Conservation (phyloP, 495 filamentous ascomycete genomes). For the Aspergillus funiculosus region DNA sequence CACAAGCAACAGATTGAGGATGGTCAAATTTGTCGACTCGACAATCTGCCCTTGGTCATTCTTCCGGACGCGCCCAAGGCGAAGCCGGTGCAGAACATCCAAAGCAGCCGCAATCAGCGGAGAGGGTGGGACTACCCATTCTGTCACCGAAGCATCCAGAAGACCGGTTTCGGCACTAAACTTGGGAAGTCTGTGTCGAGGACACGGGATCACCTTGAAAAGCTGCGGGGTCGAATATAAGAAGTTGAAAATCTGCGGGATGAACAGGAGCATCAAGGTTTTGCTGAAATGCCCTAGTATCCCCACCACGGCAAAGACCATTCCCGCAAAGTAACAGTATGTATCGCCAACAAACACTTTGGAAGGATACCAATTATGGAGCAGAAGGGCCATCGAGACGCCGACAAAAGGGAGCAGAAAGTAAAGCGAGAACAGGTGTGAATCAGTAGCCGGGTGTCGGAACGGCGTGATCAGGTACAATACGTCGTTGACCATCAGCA, state of each 20-base stretch:
- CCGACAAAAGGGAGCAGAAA: constrained; percentile 91
- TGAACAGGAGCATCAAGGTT: constrained; percentile 81
- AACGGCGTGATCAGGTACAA: constrained; percentile 64
- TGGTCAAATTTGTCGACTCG: constrained; percentile 84
- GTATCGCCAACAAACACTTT: constrained; percentile 96
- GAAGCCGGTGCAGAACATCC: constrained; percentile 57
- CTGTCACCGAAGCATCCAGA: constrained; percentile 75
- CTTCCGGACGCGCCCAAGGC: constrained; percentile 57
- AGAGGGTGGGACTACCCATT: constrained; percentile 68
- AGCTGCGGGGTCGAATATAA: constrained; percentile 88
- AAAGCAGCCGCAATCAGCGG: constrained; percentile 53
- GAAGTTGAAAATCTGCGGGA: constrained; percentile 96
- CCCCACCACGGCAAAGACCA: constrained; percentile 96
- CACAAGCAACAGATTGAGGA: constrained; percentile 92
- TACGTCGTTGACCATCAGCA: constrained; percentile 85
- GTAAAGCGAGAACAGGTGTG: constrained; percentile 91
- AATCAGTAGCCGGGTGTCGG: constrained; percentile 90
- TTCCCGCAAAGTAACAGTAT: constrained; percentile 98
- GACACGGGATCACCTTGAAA: constrained; percentile 83
- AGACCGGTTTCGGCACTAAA: constrained; percentile 81
- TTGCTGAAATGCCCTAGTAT: constrained; percentile 98
- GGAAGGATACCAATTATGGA: constrained; percentile 95
- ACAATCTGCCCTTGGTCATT: constrained; percentile 64
- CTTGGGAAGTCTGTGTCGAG: constrained; percentile 80
- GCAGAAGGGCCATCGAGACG: constrained; percentile 78